Conservation (phyloP, 495 filamentous ascomycete species). For the Penicillium odoratum region DNA sequence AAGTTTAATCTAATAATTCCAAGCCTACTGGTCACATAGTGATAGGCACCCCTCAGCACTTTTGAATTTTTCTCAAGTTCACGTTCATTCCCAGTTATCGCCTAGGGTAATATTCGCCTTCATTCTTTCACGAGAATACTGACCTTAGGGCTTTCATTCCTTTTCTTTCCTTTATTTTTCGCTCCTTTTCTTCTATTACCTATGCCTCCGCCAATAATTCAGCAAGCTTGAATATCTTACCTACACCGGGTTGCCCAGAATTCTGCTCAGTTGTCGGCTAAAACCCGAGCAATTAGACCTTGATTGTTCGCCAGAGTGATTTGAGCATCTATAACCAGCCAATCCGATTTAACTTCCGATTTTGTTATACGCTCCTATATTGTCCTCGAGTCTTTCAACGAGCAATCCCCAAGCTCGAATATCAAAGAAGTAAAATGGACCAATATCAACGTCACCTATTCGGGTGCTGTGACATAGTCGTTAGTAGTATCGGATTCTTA, state of each 20-base stretch:
- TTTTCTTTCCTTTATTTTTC: background rate
- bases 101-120: background rate
- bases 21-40: no score
- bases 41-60: background rate
- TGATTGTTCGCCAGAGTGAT: background rate
- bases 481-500: background rate
- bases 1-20: no score
- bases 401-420: background rate
- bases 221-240: background rate
- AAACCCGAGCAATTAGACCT: constrained; percentile 2
- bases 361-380: background rate
- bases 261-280: background rate
- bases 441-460: background rate
- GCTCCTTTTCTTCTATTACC: background rate
- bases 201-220: background rate
- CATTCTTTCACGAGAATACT: constrained; percentile 1
- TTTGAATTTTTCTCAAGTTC: background rate
- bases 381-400: background rate
- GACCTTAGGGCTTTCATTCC: background rate
- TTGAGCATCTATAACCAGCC: constrained; percentile 1
- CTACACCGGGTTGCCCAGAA: constrained; percentile 2
- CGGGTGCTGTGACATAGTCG: background rate
- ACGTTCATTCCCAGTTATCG: background rate
- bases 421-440: background rate
- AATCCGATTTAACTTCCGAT: constrained; percentile 2